Percentiles rank a stretch among this genome's conserved stretches.
Evolutionary conservation across 1,139 yeast species (phyloP).

Genomic region (Tardiomyces depauwii): DNA sequence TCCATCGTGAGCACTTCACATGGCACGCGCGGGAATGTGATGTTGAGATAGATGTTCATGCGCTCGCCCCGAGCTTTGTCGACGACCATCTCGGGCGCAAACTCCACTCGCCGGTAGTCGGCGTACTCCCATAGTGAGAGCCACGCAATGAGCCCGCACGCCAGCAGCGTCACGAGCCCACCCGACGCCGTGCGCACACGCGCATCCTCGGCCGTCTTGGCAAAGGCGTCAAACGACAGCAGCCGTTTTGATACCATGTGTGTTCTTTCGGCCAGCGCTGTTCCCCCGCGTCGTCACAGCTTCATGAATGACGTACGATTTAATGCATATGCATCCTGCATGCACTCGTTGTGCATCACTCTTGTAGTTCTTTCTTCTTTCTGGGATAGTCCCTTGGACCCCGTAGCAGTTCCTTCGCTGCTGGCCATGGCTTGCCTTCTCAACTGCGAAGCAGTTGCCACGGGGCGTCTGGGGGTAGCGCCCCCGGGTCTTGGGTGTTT

Average conservation of each 20-base stretch:
- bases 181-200: constrained; percentile 81
- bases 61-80: constrained; percentile 74
- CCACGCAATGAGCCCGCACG: constrained; percentile 49
- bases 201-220: constrained; percentile 92
- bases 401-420: too few species aligned
- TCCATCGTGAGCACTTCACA: constrained; percentile 57
- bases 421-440: too few species aligned
- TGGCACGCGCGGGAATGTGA: constrained; percentile 74
- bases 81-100: constrained; percentile 75
- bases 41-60: constrained; percentile 67
- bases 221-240: constrained; percentile 74
- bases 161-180: constrained; percentile 70
- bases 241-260: constrained; percentile 23
- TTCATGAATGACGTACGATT: too few species aligned
- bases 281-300: too few species aligned
- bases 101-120: constrained; percentile 56
- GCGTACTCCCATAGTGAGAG: constrained; percentile 65
- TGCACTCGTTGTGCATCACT: too few species aligned
- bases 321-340: too few species aligned
- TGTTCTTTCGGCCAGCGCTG: too few species aligned
- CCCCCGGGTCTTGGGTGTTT: too few species aligned
- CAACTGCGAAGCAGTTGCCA: too few species aligned
- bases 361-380: too few species aligned
- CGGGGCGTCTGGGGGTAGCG: too few species aligned
- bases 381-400: too few species aligned